Conservation (phyloP, 306 rosid species). For the Quercus alba region DNA sequence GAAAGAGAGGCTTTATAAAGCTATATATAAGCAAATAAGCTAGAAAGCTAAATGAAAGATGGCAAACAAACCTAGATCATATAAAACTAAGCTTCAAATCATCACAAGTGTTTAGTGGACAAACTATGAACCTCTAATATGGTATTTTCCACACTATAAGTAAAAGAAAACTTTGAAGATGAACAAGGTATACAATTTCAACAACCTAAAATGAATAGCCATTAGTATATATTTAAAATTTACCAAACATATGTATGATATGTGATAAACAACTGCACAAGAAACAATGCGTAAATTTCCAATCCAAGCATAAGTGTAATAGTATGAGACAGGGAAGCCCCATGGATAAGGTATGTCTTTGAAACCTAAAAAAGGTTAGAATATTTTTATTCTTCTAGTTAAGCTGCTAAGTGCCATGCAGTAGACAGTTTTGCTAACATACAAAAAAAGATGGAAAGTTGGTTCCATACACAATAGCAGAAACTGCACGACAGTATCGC, state of each 20-base stretch:
- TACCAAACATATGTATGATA: background rate
- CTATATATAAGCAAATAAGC: too few species aligned
- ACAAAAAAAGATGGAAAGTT: constrained; percentile 19
- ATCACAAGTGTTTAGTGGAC: too few species aligned
- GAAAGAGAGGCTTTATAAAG: too few species aligned
- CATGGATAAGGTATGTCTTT: background rate
- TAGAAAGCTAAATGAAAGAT: too few species aligned
- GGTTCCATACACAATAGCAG: constrained; percentile 78
- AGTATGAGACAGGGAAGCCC: background rate
- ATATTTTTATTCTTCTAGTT: background rate
- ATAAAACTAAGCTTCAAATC: too few species aligned
- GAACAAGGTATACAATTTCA: background rate
- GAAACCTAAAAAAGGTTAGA: background rate
- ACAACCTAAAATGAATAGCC: background rate
- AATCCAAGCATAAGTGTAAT: background rate
- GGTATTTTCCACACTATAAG: background rate
- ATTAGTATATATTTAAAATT: background rate
- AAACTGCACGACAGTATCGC: constrained; percentile 87
- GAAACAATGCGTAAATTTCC: background rate
- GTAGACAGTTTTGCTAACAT: background rate
- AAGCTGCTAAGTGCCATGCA: too few species aligned
- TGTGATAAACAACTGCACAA: background rate
- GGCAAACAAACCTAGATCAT: too few species aligned
- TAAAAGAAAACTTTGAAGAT: background rate
- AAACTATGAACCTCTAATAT: background rate